These are phyloP conservation scores for Gleditsia sinensis DNA, from an alignment of 306 rosid genomes.

Conservation along the genomic window DNA sequence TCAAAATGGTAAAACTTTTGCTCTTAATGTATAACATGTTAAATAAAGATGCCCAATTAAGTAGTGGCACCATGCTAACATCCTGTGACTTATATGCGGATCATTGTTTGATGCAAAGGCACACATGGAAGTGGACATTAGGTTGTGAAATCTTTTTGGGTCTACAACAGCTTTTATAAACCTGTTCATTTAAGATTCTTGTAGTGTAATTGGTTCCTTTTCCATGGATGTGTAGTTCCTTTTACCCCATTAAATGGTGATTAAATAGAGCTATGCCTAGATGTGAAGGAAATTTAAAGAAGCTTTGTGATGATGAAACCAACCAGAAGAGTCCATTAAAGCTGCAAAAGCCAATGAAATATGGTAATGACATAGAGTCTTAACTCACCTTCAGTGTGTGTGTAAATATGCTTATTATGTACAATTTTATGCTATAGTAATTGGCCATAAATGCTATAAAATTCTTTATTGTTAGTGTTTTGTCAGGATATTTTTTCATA, in stretches of 20 bases:
- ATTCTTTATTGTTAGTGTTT: background rate
- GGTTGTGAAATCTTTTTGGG: background rate
- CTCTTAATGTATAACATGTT: background rate
- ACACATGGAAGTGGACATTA: background rate
- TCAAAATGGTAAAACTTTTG: background rate
- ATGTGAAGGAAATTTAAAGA: background rate
- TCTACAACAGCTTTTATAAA: background rate
- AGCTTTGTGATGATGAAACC: background rate
- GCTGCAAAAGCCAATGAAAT: background rate
- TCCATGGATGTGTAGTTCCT: background rate
- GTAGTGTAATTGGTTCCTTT: background rate
- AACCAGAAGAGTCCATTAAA: background rate
- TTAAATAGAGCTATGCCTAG: background rate
- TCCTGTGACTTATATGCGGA: background rate
- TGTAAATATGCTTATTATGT: background rate
- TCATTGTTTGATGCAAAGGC: background rate
- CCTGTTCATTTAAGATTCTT: background rate
- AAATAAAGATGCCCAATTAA: background rate
- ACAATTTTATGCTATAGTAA: background rate
- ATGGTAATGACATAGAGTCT: conserved; percentile 4
- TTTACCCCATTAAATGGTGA: background rate
- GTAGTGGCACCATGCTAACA: background rate
- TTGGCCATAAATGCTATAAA: background rate
- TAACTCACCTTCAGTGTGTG: conserved; percentile 28
- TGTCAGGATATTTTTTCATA: background rate